Base-by-base conservation (phyloP, 2,329 filamentous ascomycete species). In the Aspergillus sp. region DNA sequence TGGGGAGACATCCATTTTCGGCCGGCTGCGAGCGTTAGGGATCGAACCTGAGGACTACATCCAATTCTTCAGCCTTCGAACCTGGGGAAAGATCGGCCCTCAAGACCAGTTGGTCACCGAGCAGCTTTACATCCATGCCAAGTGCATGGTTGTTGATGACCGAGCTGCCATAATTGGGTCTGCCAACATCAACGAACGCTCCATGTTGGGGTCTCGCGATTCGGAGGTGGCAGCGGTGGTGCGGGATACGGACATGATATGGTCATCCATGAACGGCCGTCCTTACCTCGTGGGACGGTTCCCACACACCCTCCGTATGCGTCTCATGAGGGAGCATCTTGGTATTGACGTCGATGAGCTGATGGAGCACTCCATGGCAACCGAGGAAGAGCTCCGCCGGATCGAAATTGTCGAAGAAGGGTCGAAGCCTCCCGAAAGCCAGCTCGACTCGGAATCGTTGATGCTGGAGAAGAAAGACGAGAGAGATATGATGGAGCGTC, bases 151-250 rank as follows among this genome's bases (percentile, higher is more conserved):
- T 58, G 94, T 96, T 4, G 95, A 99, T 75, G 95, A 99, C 71
- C 87, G 94, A 36, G 87, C 95, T 60, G 94, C 90, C 19, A 88
- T 99, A 62, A 99, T 99, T 68, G 95, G 95, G 17, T 98, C 94
- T 49, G 95, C 95, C 56, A 99, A 99, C 73, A 98, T 99, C 81
- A 99, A 99, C 70, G 95, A 99, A 76, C 88, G 95, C 49, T 98
- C 94, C 6, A 92, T 98, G 92, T 77, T 97, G 62, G 95, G 95
- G 8, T 89, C 86, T 52, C 87, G 95, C 70, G 95, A 99, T 75
- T 97, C 94, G 0, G 95, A 99, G 77, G 88, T 91, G 63, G 95
- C 94, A 5, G 89, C 93, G 6, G 85, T 98, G 47, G 90, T 99
- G 44, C 87, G 94, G 56, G 95, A 99, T 73, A 94, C 91, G 1